Conservation (phyloP, 345 rosid species). For the Citrus reticulata region DNA sequence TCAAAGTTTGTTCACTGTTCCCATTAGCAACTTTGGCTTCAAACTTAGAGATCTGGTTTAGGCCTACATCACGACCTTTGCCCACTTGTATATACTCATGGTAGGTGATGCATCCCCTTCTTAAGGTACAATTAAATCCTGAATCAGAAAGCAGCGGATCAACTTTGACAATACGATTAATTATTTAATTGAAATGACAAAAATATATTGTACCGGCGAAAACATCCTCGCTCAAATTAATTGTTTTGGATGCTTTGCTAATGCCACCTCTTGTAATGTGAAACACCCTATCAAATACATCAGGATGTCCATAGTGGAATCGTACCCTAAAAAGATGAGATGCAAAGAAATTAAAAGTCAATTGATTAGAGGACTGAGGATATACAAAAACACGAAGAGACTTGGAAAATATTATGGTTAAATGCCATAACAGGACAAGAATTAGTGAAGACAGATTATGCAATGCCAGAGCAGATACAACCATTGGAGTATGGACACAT, state of each 20-base stretch:
- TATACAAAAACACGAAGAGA: not conserved
- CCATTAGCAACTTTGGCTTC: constrained; percentile 99
- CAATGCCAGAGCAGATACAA: constrained; percentile 1
- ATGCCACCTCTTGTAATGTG: constrained; percentile 98
- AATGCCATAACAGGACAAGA: constrained; percentile 1
- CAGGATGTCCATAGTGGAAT: constrained; percentile 98
- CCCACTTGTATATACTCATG: constrained; percentile 96
- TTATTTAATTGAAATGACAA: not conserved
- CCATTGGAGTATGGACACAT: not conserved
- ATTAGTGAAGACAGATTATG: not conserved
- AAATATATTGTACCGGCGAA: constrained; percentile 63
- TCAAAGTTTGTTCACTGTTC: constrained; percentile 89
- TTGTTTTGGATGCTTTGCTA: constrained; percentile 95
- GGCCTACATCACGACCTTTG: constrained; percentile 98
- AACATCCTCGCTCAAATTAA: constrained; percentile 91
- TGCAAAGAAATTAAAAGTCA: constrained; percentile 2
- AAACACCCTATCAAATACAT: constrained; percentile 86
- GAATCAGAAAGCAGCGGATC: constrained; percentile 16
- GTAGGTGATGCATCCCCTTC: constrained; percentile 80
- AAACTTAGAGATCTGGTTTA: constrained; percentile 91
- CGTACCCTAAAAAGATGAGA: constrained; percentile 59
- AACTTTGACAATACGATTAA: constrained; percentile 1
- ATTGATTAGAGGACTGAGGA: constrained; percentile 5
- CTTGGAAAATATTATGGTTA: not conserved
- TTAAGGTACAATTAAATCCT: constrained; percentile 79